phyloP scores from a whole-genome alignment of 2,329 filamentous ascomycete genomes.

The Clarireedia sp. region DNA sequence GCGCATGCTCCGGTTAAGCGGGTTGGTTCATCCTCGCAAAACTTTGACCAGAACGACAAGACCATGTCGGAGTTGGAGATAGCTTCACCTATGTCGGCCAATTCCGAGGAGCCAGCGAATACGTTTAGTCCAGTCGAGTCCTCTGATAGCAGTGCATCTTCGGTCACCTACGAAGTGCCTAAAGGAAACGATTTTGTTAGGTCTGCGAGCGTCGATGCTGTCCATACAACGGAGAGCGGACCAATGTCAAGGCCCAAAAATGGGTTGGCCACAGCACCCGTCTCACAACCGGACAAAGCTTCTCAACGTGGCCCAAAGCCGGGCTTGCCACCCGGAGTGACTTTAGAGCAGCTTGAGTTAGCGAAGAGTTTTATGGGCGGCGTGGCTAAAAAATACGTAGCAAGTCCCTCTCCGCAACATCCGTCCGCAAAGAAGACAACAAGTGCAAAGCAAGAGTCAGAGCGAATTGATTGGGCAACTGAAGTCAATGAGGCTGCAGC shows the following conservation, averaged over 20 bases:
- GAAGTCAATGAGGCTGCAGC: slow-evolving; percentile 9
- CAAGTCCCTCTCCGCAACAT: too few relatives aligned
- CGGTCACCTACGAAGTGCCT: neutral
- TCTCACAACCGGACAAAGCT: neutral
- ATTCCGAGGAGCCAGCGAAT: neutral
- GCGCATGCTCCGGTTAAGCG: neutral
- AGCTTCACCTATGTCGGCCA: neutral
- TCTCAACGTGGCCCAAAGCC: neutral
- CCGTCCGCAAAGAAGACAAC: neutral
- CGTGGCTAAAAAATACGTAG: neutral
- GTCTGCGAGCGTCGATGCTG: neutral
- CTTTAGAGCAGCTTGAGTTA: slow-evolving; percentile 19
- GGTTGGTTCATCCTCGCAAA: neutral
- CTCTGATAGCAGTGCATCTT: neutral
- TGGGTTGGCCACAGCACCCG: too few relatives aligned
- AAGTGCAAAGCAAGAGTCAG: slow-evolving; percentile 1
- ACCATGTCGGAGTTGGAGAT: neutral
- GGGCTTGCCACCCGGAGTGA: slow-evolving; percentile 12
- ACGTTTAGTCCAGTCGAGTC: neutral
- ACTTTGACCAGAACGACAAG: too few relatives aligned
- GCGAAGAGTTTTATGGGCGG: slow-evolving; percentile 16
- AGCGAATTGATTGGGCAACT: slow-evolving; percentile 14
- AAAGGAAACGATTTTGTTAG: neutral
- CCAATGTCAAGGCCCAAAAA: too few relatives aligned
- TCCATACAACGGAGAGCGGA: too few relatives aligned